A percentile compares a stretch with the other conserved stretches of the same genome.
Evolutionary conservation across 345 rosid species (phyloP).

Genomic region (Ceriops decandra): DNA sequence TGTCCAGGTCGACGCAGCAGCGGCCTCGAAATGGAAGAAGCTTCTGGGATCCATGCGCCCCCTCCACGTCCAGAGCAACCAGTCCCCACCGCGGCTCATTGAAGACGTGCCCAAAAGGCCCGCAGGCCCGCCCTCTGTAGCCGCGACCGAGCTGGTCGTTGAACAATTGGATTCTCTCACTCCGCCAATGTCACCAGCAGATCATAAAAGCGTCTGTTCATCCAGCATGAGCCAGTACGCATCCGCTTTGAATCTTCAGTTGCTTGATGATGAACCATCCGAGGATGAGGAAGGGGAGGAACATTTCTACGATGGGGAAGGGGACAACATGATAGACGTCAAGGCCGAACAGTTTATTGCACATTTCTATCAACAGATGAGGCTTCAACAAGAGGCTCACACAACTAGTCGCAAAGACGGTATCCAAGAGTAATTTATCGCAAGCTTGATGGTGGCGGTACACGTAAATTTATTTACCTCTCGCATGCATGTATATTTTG

Average conservation of each 20-base stretch:
- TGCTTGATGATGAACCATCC: not conserved
- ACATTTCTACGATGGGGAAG: not conserved
- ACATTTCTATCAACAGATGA: conserved; percentile 24
- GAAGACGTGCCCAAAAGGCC: not conserved
- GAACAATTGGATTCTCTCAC: conserved; percentile 29
- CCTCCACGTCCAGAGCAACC: conserved; percentile 13
- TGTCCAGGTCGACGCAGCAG: conserved; percentile 15
- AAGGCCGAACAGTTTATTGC: conserved; percentile 29
- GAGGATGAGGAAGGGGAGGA: conserved; percentile 14
- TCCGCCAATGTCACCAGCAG: conserved; percentile 17
- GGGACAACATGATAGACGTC: conserved; percentile 22
- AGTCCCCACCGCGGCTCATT: not conserved
- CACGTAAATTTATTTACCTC: not conserved
- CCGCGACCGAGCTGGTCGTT: not conserved
- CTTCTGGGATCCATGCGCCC: conserved; percentile 25
- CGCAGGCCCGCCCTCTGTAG: not conserved
- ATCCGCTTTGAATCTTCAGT: conserved; percentile 23
- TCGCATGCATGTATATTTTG: no score
- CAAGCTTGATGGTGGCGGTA: not conserved
- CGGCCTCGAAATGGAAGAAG: conserved; percentile 17
- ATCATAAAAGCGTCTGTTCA: conserved; percentile 3
- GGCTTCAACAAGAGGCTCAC: conserved; percentile 12
- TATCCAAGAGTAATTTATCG: not conserved
- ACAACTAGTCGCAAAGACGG: not conserved
- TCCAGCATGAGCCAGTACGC: conserved; percentile 16